Percentiles rank a stretch among this genome's conserved stretches.
Conservation (phyloP, 176 grass and related monocot species). For the Cenchrus purpureus region DNA sequence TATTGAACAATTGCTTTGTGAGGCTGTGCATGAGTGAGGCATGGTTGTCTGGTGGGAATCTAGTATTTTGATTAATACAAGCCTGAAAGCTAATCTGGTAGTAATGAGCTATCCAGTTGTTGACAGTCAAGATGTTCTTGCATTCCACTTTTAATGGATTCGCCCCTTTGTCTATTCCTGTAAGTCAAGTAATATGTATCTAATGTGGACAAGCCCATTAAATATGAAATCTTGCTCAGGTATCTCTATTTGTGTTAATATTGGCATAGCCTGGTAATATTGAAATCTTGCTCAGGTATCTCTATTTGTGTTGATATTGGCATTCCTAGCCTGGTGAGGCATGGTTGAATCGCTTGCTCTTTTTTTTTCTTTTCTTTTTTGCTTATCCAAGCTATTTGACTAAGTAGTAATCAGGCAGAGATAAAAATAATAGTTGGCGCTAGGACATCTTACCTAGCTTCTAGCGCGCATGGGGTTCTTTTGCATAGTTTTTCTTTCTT, state of each 20-base stretch:
- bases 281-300: background rate
- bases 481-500: background rate
- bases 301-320: background rate
- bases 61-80: background rate
- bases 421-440: background rate
- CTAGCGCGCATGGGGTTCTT: background rate
- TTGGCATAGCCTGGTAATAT: no score
- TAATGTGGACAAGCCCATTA: background rate
- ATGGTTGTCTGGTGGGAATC: background rate
- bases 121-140: background rate
- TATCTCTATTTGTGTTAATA: no score
- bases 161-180: background rate
- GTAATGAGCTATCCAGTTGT: constrained; percentile 22
- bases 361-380: background rate
- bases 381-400: background rate
- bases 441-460: background rate
- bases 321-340: background rate
- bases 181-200: background rate
- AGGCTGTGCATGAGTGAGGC: constrained; percentile 18
- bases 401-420: constrained; percentile 1
- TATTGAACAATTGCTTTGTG: constrained; percentile 24
- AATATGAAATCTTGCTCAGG: background rate
- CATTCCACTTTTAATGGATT: constrained; percentile 12
- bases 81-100: constrained; percentile 6
- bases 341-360: background rate